Conservation (phyloP, 2,329 filamentous ascomycete genomes). For the Aspergillus sp. region DNA sequence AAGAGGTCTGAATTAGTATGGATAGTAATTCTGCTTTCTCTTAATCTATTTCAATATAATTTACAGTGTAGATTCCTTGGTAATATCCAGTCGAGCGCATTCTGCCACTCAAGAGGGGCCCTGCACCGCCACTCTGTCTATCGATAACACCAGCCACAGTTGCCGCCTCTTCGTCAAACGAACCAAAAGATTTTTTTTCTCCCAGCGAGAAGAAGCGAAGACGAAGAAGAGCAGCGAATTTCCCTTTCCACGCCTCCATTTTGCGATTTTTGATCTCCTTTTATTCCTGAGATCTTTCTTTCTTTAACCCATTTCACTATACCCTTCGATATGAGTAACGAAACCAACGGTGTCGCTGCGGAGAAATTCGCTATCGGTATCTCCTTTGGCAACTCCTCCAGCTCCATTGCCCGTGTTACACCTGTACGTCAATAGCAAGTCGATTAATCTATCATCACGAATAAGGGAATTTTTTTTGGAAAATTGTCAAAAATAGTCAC, state of each 20-base stretch:
- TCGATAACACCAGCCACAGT: constrained; percentile 33
- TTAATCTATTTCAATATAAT: too few species aligned
- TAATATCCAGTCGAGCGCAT: neutral
- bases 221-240: constrained; percentile 6
- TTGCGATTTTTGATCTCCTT: constrained; percentile 11
- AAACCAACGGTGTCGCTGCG: constrained; percentile 47
- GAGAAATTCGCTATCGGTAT: constrained; percentile 76
- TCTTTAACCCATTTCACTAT: constrained; percentile 5
- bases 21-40: too few species aligned
- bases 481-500: neutral
- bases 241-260: constrained; percentile 17
- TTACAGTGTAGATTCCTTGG: too few species aligned
- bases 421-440: constrained; percentile 39
- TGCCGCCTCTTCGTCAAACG: constrained; percentile 20
- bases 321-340: constrained; percentile 44
- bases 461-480: neutral
- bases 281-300: constrained; percentile 5
- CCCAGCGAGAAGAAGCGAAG: constrained; percentile 6
- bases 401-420: constrained; percentile 87
- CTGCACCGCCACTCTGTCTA: constrained; percentile 26
- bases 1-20: too few species aligned
- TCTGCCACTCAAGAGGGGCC: neutral
- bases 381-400: constrained; percentile 97
- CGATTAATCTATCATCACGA: neutral
- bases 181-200: constrained; percentile 31